phyloP scores from a whole-genome alignment of 75 land plant genomes.

The Sequoiadendron giganteum region DNA sequence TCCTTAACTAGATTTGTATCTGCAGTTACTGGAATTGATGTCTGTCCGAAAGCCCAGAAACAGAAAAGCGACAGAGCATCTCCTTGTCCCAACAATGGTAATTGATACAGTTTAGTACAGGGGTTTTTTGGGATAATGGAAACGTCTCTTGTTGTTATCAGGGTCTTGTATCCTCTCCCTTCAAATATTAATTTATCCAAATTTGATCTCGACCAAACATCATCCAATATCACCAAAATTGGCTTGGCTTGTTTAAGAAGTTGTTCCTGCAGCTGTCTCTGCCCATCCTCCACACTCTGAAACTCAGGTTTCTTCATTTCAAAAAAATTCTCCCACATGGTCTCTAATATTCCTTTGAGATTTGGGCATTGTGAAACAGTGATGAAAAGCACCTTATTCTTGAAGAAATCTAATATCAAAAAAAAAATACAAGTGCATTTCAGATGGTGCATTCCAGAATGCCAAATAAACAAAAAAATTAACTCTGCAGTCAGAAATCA shows the following conservation, averaged over 20 bases:
- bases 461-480: no score
- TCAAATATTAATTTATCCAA: neutral
- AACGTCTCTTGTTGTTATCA: neutral
- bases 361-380: constrained; percentile 5
- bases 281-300: neutral
- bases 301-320: neutral
- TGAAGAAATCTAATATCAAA: neutral
- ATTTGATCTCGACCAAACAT: neutral
- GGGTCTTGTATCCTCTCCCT: neutral
- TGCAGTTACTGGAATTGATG: neutral
- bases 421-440: neutral
- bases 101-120: neutral
- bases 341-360: neutral
- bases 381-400: neutral
- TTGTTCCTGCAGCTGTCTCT: neutral
- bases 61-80: constrained; percentile 1
- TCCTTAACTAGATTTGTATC: neutral
- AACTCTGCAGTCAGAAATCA: no score
- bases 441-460: neutral
- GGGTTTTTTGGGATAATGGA: neutral
- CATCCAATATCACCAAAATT: constrained; percentile 4
- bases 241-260: neutral
- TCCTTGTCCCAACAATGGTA: neutral
- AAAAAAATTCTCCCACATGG: neutral
- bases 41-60: no score